Conservation (phyloP, 805 yeast species). For the Zygosaccharomyces siamensis region DNA sequence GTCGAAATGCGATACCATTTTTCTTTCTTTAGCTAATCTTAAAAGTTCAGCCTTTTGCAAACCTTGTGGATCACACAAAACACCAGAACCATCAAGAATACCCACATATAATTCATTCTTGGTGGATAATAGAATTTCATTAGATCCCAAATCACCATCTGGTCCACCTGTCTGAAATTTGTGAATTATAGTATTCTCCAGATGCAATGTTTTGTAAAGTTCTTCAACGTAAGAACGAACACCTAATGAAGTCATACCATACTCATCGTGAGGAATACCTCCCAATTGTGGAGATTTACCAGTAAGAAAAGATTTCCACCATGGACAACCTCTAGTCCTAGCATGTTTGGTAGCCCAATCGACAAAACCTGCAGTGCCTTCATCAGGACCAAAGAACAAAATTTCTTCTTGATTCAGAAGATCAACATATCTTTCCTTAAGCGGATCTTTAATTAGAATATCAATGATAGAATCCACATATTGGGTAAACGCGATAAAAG, state of each 20-base stretch:
- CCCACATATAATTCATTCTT: conserved; percentile 76
- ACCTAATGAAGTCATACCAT: conserved; percentile 95
- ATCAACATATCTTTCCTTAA: conserved; percentile 80
- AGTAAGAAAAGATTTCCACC: conserved; percentile 98
- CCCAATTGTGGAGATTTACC: conserved; percentile 91
- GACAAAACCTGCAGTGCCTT: conserved; percentile 91
- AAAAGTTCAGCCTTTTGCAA: conserved; percentile 72
- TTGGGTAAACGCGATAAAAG: conserved; percentile 82
- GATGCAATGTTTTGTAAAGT: conserved; percentile 70
- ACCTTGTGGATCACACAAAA: conserved; percentile 86
- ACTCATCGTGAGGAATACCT: conserved; percentile 97
- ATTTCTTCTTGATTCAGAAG: conserved; percentile 81
- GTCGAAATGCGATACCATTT: conserved; percentile 69
- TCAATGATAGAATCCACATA: conserved; percentile 90
- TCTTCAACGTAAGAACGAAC: conserved; percentile 89
- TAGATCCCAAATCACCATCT: conserved; percentile 96
- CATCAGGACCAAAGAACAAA: conserved; percentile 98
- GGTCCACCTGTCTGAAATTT: conserved; percentile 99
- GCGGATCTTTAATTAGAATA: conserved; percentile 72
- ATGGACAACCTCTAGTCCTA: conserved; percentile 82
- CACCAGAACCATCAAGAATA: conserved; percentile 94
- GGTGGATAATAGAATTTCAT: conserved; percentile 82
- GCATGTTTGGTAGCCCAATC: conserved; percentile 98
- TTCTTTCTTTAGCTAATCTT: conserved; percentile 72
- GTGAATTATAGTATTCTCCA: conserved; percentile 53